Percentiles rank a stretch among this genome's conserved stretches.
These are phyloP conservation scores for Lachancea thermotolerans DNA, from an alignment of 805 yeast species.

Conservation along the genomic window DNA sequence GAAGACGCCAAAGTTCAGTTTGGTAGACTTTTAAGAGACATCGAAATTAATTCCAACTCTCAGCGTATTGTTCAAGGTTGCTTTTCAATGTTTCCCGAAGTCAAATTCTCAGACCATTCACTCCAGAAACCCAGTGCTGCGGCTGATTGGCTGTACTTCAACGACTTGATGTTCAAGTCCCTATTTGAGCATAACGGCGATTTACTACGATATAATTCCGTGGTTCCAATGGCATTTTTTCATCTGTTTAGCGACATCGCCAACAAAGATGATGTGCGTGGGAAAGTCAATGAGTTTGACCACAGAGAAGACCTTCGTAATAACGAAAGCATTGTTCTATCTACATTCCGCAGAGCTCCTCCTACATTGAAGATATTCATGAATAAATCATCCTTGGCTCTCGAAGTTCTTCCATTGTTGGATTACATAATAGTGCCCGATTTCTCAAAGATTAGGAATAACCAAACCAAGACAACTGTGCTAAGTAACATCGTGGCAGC, in stretches of 20 bases:
- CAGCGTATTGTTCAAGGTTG: slow-evolving; percentile 70
- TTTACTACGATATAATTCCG: slow-evolving; percentile 46
- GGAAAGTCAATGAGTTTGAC: slow-evolving; percentile 29
- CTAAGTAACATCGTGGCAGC: slow-evolving; percentile 35
- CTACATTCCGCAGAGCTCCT: slow-evolving; percentile 17
- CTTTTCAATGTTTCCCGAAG: slow-evolving; percentile 56
- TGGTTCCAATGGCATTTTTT: slow-evolving; percentile 57
- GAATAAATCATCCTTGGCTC: slow-evolving; percentile 16
- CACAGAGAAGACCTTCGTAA: slow-evolving; percentile 24
- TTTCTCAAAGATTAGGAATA: slow-evolving; percentile 17
- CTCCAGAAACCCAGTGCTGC: slow-evolving; percentile 51
- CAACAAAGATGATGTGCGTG: slow-evolving; percentile 31
- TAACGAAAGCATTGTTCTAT: slow-evolving; percentile 27
- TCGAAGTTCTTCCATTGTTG: slow-evolving; percentile 33
- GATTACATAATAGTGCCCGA: slow-evolving; percentile 28
- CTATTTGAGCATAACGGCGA: slow-evolving; percentile 39
- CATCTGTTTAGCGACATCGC: slow-evolving; percentile 56
- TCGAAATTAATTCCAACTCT: slow-evolving; percentile 42
- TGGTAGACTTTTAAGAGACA: slow-evolving; percentile 37
- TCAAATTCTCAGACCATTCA: slow-evolving; percentile 59
- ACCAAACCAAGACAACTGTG: slow-evolving; percentile 23
- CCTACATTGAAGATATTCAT: slow-evolving; percentile 14
- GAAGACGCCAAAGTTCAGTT: slow-evolving; percentile 43
- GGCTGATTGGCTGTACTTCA: slow-evolving; percentile 71
- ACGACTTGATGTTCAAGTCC: slow-evolving; percentile 48